A percentile compares a stretch with the other conserved stretches of the same genome.
Evolutionary conservation across 441 rosid genomes (phyloP).

Genomic region (Raphanus hybrid): DNA sequence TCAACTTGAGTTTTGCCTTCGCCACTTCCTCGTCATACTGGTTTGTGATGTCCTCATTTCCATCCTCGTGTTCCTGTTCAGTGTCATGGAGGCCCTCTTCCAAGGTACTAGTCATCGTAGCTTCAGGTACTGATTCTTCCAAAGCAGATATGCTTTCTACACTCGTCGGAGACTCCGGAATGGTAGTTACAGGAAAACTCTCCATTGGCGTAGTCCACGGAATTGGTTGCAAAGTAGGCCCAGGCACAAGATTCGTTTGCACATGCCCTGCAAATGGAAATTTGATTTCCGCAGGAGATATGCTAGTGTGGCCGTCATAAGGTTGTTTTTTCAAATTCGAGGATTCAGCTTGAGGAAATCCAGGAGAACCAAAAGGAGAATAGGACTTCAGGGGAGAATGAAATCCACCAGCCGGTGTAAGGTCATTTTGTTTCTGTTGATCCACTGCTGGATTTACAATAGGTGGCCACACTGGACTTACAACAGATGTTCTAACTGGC

Average conservation of each 20-base stretch:
- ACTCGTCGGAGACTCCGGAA: conserved; percentile 37
- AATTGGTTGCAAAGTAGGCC: conserved; percentile 49
- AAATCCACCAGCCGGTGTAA: conserved; percentile 39
- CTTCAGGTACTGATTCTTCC: conserved; percentile 43
- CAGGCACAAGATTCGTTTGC: conserved; percentile 47
- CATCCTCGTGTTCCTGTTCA: conserved; percentile 51
- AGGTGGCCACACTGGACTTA: conserved; percentile 43
- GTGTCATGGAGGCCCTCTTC: conserved; percentile 49
- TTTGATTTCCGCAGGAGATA: conserved; percentile 46
- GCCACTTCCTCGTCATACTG: conserved; percentile 67
- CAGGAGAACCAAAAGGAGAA: conserved; percentile 52
- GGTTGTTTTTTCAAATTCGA: conserved; percentile 45
- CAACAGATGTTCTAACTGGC: conserved; percentile 41
- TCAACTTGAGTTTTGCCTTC: conserved; percentile 81
- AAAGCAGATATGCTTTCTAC: conserved; percentile 36
- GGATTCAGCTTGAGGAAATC: conserved; percentile 45
- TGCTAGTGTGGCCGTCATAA: conserved; percentile 34
- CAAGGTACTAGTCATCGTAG: conserved; percentile 37
- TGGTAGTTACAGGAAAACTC: conserved; percentile 36
- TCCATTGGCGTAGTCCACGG: conserved; percentile 42
- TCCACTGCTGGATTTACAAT: conserved; percentile 41
- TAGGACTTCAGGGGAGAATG: conserved; percentile 46
- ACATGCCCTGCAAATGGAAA: conserved; percentile 46
- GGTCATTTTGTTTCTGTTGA: conserved; percentile 46
- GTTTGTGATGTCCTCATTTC: conserved; percentile 37